Percentiles rank a stretch among this genome's conserved stretches.
These are phyloP conservation scores for Gregarina niphandrodes DNA, from an alignment of 169 alveolate species.

Conservation along the genomic window DNA sequence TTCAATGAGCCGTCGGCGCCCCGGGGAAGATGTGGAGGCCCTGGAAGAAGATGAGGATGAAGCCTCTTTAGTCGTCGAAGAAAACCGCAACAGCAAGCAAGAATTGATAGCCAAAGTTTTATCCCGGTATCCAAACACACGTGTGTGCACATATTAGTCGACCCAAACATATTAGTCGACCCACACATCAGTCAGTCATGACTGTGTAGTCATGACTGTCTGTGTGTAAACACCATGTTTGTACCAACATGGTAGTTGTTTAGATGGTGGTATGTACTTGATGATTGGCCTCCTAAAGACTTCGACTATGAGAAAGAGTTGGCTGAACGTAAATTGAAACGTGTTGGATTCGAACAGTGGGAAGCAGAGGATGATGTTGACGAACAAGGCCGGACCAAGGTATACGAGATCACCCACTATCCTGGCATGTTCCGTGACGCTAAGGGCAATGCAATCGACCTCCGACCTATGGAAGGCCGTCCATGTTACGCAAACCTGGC, in stretches of 20 bases:
- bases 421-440: slow-evolving; percentile 43
- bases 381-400: slow-evolving; percentile 43
- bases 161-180: background rate
- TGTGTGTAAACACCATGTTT: background rate
- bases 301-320: slow-evolving; percentile 31
- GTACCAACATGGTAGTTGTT: slow-evolving; percentile 13
- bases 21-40: too few species aligned
- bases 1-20: too few species aligned
- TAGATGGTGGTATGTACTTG: slow-evolving; percentile 63
- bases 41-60: too few species aligned
- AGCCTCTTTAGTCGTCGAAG: too few species aligned
- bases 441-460: slow-evolving; percentile 45
- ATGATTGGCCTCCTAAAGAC: slow-evolving; percentile 62
- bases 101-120: background rate
- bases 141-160: background rate
- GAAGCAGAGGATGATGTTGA: slow-evolving; percentile 45
- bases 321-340: slow-evolving; percentile 31
- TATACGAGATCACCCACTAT: slow-evolving; percentile 39
- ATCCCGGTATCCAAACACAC: background rate
- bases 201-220: background rate
- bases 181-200: background rate
- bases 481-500: slow-evolving; percentile 46
- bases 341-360: slow-evolving; percentile 43
- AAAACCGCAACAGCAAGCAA: background rate
- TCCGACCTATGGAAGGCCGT: slow-evolving; percentile 49